phyloP scores from a whole-genome alignment of 345 rosid species.

The Syzygium aqueum region DNA sequence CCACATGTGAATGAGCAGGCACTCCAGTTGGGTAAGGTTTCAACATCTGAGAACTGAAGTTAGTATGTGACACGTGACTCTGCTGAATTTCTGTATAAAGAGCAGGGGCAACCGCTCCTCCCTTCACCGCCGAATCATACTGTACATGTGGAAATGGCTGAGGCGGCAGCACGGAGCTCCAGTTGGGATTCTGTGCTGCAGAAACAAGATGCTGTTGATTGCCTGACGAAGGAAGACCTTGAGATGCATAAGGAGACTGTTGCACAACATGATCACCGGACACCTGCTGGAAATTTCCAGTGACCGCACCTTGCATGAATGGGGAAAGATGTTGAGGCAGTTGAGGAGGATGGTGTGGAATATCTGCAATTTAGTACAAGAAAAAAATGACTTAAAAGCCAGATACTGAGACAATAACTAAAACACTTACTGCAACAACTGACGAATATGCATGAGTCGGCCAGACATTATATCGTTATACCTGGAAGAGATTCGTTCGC shows the following conservation, averaged over 20 bases:
- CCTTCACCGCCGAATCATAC: background rate
- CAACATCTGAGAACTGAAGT: conserved; percentile 18
- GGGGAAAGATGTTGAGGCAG: conserved; percentile 5
- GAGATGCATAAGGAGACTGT: conserved; percentile 12
- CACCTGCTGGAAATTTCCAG: background rate
- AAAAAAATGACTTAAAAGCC: background rate
- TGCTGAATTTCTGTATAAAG: conserved; percentile 19
- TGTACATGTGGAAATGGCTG: conserved; percentile 10
- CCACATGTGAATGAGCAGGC: conserved; percentile 17
- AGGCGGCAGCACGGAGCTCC: conserved; percentile 15
- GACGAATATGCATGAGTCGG: background rate
- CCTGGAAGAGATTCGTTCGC: conserved; percentile 3
- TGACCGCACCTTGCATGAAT: conserved; percentile 5
- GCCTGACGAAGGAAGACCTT: conserved; percentile 16
- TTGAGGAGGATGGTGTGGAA: conserved; percentile 7
- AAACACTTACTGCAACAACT: background rate
- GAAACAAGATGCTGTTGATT: conserved; percentile 17
- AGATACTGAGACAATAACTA: background rate
- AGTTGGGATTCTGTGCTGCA: conserved; percentile 13
- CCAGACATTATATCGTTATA: background rate
- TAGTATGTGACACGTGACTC: conserved; percentile 18
- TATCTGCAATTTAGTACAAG: conserved; percentile 1
- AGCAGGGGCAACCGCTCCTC: conserved; percentile 4
- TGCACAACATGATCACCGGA: background rate
- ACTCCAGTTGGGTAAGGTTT: conserved; percentile 19